Base-by-base conservation (phyloP, 2,329 filamentous ascomycete species). In the Endoconidiophora polonica region DNA sequence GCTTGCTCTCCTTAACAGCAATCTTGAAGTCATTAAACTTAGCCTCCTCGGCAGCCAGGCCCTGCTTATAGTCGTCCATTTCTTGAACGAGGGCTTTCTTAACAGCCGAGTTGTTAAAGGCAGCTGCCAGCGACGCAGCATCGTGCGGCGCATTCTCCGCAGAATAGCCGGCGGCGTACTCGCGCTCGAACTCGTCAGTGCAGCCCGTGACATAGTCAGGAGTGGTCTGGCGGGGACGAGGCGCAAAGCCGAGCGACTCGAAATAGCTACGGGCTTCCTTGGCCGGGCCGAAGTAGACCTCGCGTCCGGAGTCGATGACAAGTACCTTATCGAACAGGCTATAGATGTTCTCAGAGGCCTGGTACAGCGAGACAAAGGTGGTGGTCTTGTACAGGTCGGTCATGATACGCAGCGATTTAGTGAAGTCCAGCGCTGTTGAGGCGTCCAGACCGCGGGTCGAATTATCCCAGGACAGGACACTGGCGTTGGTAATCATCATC, bases 281-380 rank as follows among this genome's bases (percentile, higher is more conserved):
- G 0, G 75, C 66, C 0, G 80, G 79, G 1, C 85, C 85, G 53
- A 84, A 87, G 65, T 79, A 91, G 33, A 85, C 81, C 60, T 87
- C 79, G 24, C 73, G 75, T 2, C 85, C 85, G 39, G 76, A 73
- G 54, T 88, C 82, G 50, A 91, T 83, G 36, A 88, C 81, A 58
- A 93, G 68, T 10, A 91, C 84, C 63, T 90, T 91, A 68, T 93
- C 85, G 54, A 90, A 88, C 33, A 79, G 76, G 20, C 71, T 71
- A 65, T 85, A 88, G 54, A 90, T 86, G 57, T 78, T 86, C 63
- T 91, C 83, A 0, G 81, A 86, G 0, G 84, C 85, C 60, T 93
- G 86, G 62, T 93, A 94, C 0, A 94, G 68, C 0, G 86, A 86
- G 1, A 93, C 85, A 54, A 91, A 88, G 0, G 86, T 91, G 1